Base-by-base conservation (phyloP, 2,329 filamentous ascomycete genomes). In the Aciculosporium take region DNA sequence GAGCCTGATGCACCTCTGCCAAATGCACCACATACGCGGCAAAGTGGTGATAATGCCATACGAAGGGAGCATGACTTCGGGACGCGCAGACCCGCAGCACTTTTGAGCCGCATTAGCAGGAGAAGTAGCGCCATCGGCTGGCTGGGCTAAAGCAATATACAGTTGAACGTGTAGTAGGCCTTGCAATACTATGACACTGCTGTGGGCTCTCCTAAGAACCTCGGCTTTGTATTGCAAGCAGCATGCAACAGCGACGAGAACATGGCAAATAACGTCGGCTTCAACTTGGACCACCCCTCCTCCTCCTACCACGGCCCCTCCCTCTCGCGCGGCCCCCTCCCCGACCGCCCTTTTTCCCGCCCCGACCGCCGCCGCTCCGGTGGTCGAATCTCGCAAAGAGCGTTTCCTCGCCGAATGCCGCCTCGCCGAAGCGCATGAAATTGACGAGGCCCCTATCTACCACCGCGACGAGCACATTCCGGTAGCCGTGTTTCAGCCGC, bases 401-500 rank as follows among this genome's bases (percentile, higher is more conserved):
- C 57, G 64, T 76, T 59, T 94, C 86, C 47, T 76, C 72, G 0
- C 71, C 80, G 61, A 95, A 95, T 1, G 79, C 80, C 9, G 78
- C 79, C 64, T 96, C 87, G 1, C 74, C 77, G 44, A 95, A 71
- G 20, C 84, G 69, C 53, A 95, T 68, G 56, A 89, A 96, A 58
- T 89, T 96, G 35, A 88, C 81, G 18, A 96, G 71, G 0, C 91
- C 91, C 47, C 86, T 75, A 57, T 96, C 91, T 27, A 95, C 87
- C 2, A 96, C 74, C 0, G 88, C 91, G 20, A 98, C 58, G 27
- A 95, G 68, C 25, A 91, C 83, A 59, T 85, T 91, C 48, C 85
- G 74, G 57, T 81, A 79, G 2, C 87, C 91, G 53, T 94, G 79
- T 60, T 87, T 89, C 48, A 96, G 64, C 45, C 84, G 77, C 53